Evolutionary conservation across 2,329 filamentous ascomycete genomes (phyloP), one percentile per base, ranked within the genome.

Genomic region (Fusarium sp.): DNA sequence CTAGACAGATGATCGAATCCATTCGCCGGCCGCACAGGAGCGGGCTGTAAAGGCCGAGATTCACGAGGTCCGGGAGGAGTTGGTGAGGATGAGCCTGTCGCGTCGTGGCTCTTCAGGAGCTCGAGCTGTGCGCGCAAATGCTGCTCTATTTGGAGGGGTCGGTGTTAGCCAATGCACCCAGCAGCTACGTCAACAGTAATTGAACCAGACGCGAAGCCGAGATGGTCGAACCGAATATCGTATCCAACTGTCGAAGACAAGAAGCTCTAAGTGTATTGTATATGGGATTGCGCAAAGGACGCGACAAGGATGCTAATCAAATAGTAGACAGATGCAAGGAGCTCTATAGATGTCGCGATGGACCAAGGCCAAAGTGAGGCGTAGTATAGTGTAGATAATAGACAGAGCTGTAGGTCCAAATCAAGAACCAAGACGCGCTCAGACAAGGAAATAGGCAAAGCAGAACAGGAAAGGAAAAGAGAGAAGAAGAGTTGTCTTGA

Each of bases 71-170:
- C 72, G 69, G 70, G 68, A 60, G 74, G 70, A 27, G 74, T 70
- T 44, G 80, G 64, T 50, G 78, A 75, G 47, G 78, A 77, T n/a
- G 81, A 74, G 45, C 79, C 70, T 60, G 79, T 76, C 72, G 72
- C 73, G 76, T 81, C 80, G 81, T 82, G 82, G 62, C 79, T 81
- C 75, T 83, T 82, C 50, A 84, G 73, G 66, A 84, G 80, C 78
- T 84, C 82, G 75, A 84, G 81, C 77, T 84, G 83, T 75, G 81
- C 82, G 77, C 80, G 81, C 75, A 84, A 73, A 65, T 84, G 82
- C 77, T 83, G 81, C 78, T 83, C 81, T 83, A 73, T 62, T 63
- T 62, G 57, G 66, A 66, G 68, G 62, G 65, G 50, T 45, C 53
- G 53, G 57, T 72, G 76, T 79, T 72, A 80, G 78, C 70, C 52